phyloP scores from a whole-genome alignment of 148 eudicot species.

The Persicaria maculosa region DNA sequence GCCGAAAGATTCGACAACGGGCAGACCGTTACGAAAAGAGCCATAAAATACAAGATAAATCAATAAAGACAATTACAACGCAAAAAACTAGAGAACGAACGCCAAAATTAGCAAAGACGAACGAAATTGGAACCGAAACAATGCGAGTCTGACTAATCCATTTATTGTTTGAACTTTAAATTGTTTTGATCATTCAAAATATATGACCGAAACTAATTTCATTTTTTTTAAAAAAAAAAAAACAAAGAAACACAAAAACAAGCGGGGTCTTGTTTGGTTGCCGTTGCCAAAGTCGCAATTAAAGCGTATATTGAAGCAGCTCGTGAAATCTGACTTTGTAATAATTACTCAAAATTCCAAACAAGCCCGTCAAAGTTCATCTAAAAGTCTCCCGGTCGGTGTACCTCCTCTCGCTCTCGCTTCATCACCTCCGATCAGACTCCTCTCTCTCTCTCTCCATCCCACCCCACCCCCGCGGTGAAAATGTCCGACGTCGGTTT shows the following conservation, averaged over 20 bases:
- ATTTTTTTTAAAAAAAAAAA: neutral
- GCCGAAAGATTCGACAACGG: no score
- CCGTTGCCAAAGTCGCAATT: neutral
- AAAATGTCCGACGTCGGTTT: constrained; percentile 41
- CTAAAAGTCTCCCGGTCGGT: neutral
- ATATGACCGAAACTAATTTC: neutral
- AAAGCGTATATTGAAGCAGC: neutral
- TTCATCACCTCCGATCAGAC: neutral
- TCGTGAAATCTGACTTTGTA: neutral
- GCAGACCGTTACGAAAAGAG: no score
- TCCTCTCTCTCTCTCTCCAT: neutral
- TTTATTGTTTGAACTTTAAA: no score
- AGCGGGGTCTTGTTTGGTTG: constrained; percentile 6
- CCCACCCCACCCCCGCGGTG: neutral
- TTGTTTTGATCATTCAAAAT: no score
- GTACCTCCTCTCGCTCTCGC: neutral
- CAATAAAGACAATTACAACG: no score
- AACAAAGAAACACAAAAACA: neutral
- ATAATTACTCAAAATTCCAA: neutral
- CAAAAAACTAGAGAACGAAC: no score
- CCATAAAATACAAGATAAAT: no score
- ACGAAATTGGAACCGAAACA: no score
- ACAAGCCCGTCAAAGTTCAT: neutral
- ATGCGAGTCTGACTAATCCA: no score
- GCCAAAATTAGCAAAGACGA: no score